These are phyloP conservation scores for Scheffersomyces stipitis DNA, from an alignment of 805 yeast genomes.

Conservation along the genomic window DNA sequence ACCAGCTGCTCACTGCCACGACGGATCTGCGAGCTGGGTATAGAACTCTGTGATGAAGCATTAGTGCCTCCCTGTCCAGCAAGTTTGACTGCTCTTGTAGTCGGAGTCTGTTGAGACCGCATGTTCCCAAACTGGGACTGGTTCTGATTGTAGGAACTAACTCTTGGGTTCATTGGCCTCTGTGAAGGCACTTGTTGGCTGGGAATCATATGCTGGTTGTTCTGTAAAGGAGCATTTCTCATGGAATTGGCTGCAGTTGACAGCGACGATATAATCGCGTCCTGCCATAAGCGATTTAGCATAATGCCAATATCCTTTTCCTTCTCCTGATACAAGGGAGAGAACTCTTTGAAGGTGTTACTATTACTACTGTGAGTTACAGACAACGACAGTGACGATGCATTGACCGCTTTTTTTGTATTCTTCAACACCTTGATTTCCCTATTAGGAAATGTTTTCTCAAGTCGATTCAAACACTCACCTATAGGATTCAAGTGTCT, in stretches of 20 bases:
- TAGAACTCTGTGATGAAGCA: slow-evolving; percentile 1
- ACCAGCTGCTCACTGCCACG: slow-evolving; percentile 7
- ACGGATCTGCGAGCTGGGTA: neutral
- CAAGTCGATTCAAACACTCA: slow-evolving; percentile 57
- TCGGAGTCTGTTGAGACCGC: slow-evolving; percentile 26
- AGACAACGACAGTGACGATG: slow-evolving; percentile 1
- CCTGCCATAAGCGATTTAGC: slow-evolving; percentile 40
- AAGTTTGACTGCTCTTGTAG: slow-evolving; percentile 36
- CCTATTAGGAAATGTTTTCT: slow-evolving; percentile 17
- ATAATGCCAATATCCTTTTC: slow-evolving; percentile 25
- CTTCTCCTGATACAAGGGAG: slow-evolving; percentile 30
- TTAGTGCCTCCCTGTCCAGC: slow-evolving; percentile 17
- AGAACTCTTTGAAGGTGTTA: slow-evolving; percentile 34
- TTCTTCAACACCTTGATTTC: slow-evolving; percentile 26
- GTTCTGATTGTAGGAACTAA: slow-evolving; percentile 18
- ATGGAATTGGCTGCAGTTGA: neutral
- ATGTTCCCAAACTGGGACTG: slow-evolving; percentile 9
- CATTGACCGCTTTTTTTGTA: slow-evolving; percentile 6
- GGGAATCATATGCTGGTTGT: slow-evolving; percentile 2
- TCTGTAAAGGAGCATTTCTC: neutral
- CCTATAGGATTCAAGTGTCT: slow-evolving; percentile 70
- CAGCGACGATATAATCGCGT: slow-evolving; percentile 20
- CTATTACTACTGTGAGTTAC: slow-evolving; percentile 13
- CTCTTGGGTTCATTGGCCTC: slow-evolving; percentile 20
- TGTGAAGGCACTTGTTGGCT: slow-evolving; percentile 7